phyloP scores from a whole-genome alignment of 2,329 filamentous ascomycete species.

The Lachnellula cervina region DNA sequence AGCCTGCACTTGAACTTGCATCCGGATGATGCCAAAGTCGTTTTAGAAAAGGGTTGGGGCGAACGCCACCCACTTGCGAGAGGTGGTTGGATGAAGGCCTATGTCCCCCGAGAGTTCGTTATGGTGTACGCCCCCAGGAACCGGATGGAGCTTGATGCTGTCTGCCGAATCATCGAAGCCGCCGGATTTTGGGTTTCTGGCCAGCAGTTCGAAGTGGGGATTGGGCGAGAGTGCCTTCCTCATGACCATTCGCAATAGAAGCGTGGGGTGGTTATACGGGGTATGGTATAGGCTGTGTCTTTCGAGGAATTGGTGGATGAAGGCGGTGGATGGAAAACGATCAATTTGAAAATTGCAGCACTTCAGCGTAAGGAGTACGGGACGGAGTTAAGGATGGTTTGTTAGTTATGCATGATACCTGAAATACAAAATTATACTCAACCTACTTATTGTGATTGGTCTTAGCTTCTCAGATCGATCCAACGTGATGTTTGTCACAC shows the following conservation, averaged over 20 bases:
- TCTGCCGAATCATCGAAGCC: slow-evolving; percentile 67
- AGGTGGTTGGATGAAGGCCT: slow-evolving; percentile 59
- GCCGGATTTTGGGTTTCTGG: slow-evolving; percentile 61
- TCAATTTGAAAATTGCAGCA: not conserved
- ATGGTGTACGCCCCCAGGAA: slow-evolving; percentile 78
- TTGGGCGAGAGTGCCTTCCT: slow-evolving; percentile 2
- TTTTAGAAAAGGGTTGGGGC: slow-evolving; percentile 75
- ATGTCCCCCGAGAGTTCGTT: slow-evolving; percentile 69
- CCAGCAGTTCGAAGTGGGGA: slow-evolving; percentile 18
- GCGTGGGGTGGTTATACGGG: not conserved
- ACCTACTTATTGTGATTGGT: not conserved
- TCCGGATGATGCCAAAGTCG: slow-evolving; percentile 66
- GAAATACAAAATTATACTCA: not conserved
- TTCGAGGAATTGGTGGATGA: not conserved
- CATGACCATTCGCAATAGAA: not conserved
- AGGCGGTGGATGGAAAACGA: not conserved
- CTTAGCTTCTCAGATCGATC: not conserved
- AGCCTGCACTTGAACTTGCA: slow-evolving; percentile 78
- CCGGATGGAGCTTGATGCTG: slow-evolving; percentile 60
- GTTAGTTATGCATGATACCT: not conserved
- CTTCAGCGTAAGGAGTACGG: not conserved
- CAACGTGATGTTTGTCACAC: not conserved
- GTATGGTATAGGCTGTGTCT: not conserved
- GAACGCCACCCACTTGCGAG: slow-evolving; percentile 64
- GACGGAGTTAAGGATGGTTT: not conserved